Base-by-base conservation (phyloP, 495 filamentous ascomycete genomes). In the Podospora bellae-mahoneyi region DNA sequence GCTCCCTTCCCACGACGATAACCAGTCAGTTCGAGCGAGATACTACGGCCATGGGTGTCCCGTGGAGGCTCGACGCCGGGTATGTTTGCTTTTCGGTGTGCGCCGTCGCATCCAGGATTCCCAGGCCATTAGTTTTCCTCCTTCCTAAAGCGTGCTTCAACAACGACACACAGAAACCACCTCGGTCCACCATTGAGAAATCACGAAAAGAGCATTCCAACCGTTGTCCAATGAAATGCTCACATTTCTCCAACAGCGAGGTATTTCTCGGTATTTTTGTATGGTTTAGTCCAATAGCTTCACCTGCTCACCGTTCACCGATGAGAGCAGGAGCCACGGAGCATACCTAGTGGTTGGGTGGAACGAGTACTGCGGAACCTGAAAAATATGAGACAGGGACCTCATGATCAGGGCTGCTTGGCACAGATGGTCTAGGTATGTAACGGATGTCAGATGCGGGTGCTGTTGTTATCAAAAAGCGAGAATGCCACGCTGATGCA, bases 141-240 rank as follows among this genome's bases (percentile, higher is more conserved):
- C 55, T 58, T 58, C 55, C 55, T 58, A 58, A 58, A 58, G 9
- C 5, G 55, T 58, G 6, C 55, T 26, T 58, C n/a, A 26, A 26
- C n/a, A 5, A 20, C 55, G 55, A 58, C 55, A 58, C n/a, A 58
- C 55, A 58, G 55, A 58, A 58, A 58, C 55, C 19, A 58, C 55
- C n/a, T 58, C n/a, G 55, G 10, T 18, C 55, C 55, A 58, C 55
- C 55, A 48, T 0, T 10, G 15, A 48, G 13, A 48, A 48, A 48
- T 16, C 39, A 48, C 39, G 5, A 9, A 48, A 6, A 48, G 13
- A 5, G 9, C 39, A 48, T 48, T 48, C 39, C 39, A 48, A 16
- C 39, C 39, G 13, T 48, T 48, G 39, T 16, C 39, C 39, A 48
- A 48, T 48, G 13, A 10, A 48, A 48, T 48, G 2, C 39, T 9